A percentile compares a stretch with the other conserved stretches of the same genome.
Evolutionary conservation across 257 asterid genomes (phyloP).

Genomic region (Gentiana straminea): DNA sequence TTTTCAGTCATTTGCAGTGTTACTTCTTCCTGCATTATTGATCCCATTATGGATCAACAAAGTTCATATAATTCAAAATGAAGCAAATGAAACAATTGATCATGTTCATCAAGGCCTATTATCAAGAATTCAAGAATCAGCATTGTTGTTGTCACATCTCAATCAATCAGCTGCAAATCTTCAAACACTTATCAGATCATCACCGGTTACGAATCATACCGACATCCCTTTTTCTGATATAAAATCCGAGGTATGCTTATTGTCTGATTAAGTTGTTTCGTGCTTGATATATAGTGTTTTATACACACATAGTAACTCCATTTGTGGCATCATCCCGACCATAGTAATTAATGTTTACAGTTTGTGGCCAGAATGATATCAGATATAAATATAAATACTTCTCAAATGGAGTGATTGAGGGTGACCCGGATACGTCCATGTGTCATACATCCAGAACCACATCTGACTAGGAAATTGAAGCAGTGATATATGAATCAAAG

Average conservation of each 20-base stretch:
- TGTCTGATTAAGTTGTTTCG: too few species aligned
- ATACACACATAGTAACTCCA: too few species aligned
- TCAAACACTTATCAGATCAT: constrained; percentile 2
- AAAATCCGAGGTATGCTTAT: constrained; percentile 5
- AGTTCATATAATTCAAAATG: constrained; percentile 20
- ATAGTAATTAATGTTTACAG: too few species aligned
- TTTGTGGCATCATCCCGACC: too few species aligned
- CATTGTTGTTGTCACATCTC: constrained; percentile 11
- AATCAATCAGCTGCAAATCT: constrained; percentile 6
- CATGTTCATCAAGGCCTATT: constrained; percentile 14
- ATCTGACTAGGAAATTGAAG: too few species aligned
- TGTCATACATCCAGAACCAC: too few species aligned
- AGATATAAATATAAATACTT: too few species aligned
- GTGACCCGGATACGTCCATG: too few species aligned
- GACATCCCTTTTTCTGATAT: constrained; percentile 6
- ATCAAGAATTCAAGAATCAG: constrained; percentile 11
- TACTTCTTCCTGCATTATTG: constrained; percentile 29
- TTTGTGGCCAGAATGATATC: too few species aligned
- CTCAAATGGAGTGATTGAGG: too few species aligned
- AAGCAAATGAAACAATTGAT: constrained; percentile 15
- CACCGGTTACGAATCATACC: background rate
- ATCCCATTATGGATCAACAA: constrained; percentile 34
- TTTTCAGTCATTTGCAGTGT: constrained; percentile 30
- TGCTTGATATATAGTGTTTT: too few species aligned
- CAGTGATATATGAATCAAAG: too few species aligned